Conservation (phyloP, 441 rosid species). For the Croton setiger region DNA sequence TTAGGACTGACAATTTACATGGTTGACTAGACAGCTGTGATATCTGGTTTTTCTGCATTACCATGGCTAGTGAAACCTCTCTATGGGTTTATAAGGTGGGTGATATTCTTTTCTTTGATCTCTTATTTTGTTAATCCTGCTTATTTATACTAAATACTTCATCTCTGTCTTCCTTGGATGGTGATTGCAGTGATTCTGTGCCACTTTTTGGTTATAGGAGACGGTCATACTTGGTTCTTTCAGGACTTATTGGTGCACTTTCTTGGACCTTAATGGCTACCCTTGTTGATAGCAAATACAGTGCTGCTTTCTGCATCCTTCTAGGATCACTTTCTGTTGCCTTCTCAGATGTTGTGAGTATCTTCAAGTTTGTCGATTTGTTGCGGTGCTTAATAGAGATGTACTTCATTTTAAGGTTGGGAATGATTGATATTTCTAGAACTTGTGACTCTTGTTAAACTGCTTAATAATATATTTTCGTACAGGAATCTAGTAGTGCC, state of each 20-base stretch:
- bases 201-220: conserved; percentile 94
- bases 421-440: neutral
- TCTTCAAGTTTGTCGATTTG: conserved; percentile 11
- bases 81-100: conserved; percentile 89
- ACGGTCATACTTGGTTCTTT: conserved; percentile 91
- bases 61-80: conserved; percentile 98
- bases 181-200: conserved; percentile 68
- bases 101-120: conserved; percentile 9
- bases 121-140: neutral
- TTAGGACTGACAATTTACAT: conserved; percentile 44
- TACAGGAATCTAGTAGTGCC: neutral
- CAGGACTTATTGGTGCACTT: conserved; percentile 92
- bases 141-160: conserved; percentile 5
- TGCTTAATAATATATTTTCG: neutral
- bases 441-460: neutral
- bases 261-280: conserved; percentile 97
- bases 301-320: conserved; percentile 79
- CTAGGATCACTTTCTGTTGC: conserved; percentile 98
- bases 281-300: conserved; percentile 77
- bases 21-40: conserved; percentile 92
- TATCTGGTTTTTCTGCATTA: conserved; percentile 82
- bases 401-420: neutral
- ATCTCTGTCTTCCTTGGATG: conserved; percentile 15
- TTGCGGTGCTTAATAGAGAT: neutral
- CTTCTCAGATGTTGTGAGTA: conserved; percentile 88